Evolutionary conservation across 116 monocot genomes (phyloP), one percentile per base, ranked within the genome.

Genomic region (Zostera marina): DNA sequence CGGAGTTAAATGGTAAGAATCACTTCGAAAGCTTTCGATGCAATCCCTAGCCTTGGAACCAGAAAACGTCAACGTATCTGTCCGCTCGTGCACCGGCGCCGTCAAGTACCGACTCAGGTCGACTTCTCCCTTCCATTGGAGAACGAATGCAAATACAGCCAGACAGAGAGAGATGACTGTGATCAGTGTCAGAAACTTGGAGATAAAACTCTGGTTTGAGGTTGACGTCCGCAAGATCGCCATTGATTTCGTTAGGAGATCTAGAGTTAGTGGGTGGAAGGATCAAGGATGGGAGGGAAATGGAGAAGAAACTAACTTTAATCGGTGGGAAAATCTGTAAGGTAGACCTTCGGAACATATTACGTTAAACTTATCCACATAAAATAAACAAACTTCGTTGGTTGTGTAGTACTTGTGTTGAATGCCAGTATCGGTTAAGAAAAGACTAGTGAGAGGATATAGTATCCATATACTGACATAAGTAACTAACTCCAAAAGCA

Each of bases 91-190:
- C 80, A 77, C 71, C 17, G 76, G 61, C 17, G 69, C 54, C 4
- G 72, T 46, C 6, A 81, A 72, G 54, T 84, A 32, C 79, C 77
- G 63, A 75, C 52, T 14, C 74, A 77, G 81, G 23, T 82, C 72
- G 63, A 75, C 52, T 15, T 76, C 81, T 38, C 93, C 93, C 58
- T 88, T 81, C 88, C 84, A 84, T 49, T 88, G 88, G 54, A 93
- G 93, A 20, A 81, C 57, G 64, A 93, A 93, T 13, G 93, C 81
- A 61, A 84, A 61, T 19, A 60, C 14, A 5, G 93, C 77, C 1
- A 93, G 77, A 0, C 66, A 40, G 55, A 93, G 67, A 7, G 84
- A 81, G 9, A 93, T 74, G 25, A 63, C 61, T 0, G 93, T 81
- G 14, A 93, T 77, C 39, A 93, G 54, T 40, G 78, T 72, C 39